These are phyloP conservation scores for Saturnispora besseyi DNA, from an alignment of 805 yeast genomes.

Conservation along the genomic window DNA sequence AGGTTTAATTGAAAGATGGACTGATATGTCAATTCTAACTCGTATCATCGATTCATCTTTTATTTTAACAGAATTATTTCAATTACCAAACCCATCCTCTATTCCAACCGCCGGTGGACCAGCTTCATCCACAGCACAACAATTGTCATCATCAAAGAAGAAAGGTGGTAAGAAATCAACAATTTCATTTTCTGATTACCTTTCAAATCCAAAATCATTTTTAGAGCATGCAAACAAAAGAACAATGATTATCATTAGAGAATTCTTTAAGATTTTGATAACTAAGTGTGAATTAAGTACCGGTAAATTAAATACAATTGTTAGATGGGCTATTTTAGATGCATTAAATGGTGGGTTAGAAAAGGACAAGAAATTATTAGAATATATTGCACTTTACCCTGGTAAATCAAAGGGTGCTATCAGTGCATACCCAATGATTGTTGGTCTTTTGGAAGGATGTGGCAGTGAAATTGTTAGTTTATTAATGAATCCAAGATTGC, in stretches of 20 bases:
- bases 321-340: slow-evolving; percentile 34
- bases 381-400: slow-evolving; percentile 58
- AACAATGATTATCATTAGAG: slow-evolving; percentile 30
- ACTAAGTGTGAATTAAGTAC: slow-evolving; percentile 46
- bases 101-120: slow-evolving; percentile 19
- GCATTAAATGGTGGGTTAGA: slow-evolving; percentile 22
- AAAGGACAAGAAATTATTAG: slow-evolving; percentile 36
- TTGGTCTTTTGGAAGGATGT: slow-evolving; percentile 30
- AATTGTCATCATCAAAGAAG: not conserved
- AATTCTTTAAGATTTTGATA: slow-evolving; percentile 43
- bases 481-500: slow-evolving; percentile 69
- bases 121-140: slow-evolving; percentile 7
- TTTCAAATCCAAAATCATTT: slow-evolving; percentile 57
- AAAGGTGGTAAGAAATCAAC: slow-evolving; percentile 30
- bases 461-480: slow-evolving; percentile 46
- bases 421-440: slow-evolving; percentile 65
- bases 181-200: slow-evolving; percentile 55
- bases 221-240: slow-evolving; percentile 30
- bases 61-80: slow-evolving; percentile 31
- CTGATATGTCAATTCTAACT: slow-evolving; percentile 44
- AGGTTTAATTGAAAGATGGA: slow-evolving; percentile 20
- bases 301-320: slow-evolving; percentile 53
- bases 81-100: slow-evolving; percentile 5
- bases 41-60: slow-evolving; percentile 53
- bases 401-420: slow-evolving; percentile 43